Base-by-base conservation (phyloP, 1,284 basidiomycete species). In the Apiotrichum akiyoshidainum region DNA sequence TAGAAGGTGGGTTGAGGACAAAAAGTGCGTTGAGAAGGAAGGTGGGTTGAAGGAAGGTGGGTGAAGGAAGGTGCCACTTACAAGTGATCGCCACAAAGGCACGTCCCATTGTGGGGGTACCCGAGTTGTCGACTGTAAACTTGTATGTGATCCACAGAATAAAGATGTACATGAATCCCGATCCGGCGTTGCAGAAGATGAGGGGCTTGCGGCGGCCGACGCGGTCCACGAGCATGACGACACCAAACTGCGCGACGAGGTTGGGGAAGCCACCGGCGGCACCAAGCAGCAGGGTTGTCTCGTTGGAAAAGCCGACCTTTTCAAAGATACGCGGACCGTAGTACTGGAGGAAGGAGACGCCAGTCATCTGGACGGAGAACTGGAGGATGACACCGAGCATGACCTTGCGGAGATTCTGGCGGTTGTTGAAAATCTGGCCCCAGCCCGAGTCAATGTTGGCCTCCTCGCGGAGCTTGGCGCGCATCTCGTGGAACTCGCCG, bases 161-260 rank as follows among this genome's bases (percentile, higher is more conserved):
- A 14, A 39, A 52, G 33, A 53, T 57, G 46, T 47, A 57, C 22
- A 57, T 31, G 45, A 52, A 52, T 17, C 82, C 82, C 6, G 81
- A 82, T 6, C 77, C 77, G 14, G 81, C 65, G 56, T 85, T 85
- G 12, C 81, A 82, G 56, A 80, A 70, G 54, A 85, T 82, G 59
- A 85, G 73, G 2, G 83, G 83, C 54, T 70, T 61, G 48, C 83
- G 75, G 21, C 84, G 75, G 13, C 84, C 83, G 2, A 81, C 80
- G 42, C 78, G 76, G 66, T 85, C 84, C 48, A 85, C 78, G 77
- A 80, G 83, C 47, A 83, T 69, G 49, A 44, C 40, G 19, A 49
- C 49, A 6, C 41, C 21, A 22, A 52, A 52, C 37, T 56, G 55
- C 5, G 26, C 84, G 7, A 51, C 16, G 11, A 52, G 34, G 17